These are phyloP conservation scores for Penicillium sp. DNA, from an alignment of 2,329 filamentous ascomycete species.

Conservation along the genomic window DNA sequence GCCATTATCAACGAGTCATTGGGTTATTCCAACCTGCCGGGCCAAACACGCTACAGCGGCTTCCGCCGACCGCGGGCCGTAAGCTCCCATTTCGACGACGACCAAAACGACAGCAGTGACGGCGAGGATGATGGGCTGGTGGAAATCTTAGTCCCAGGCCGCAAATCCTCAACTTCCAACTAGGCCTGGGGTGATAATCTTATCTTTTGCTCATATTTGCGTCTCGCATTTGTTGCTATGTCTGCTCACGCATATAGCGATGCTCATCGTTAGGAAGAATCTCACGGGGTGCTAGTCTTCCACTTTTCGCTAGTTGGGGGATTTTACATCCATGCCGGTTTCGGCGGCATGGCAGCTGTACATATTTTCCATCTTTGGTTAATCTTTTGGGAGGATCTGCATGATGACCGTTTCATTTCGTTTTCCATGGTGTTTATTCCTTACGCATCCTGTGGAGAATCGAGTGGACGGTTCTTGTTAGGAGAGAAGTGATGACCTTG, in stretches of 20 bases:
- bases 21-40: slow-evolving; percentile 67
- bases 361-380: slow-evolving; percentile 23
- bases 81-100: slow-evolving; percentile 35
- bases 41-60: slow-evolving; percentile 40
- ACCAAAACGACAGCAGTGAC: slow-evolving; percentile 47
- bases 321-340: slow-evolving; percentile 12
- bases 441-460: slow-evolving; percentile 4
- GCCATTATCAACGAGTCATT: slow-evolving; percentile 62
- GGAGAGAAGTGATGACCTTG: slow-evolving; percentile 15
- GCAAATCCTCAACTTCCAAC: slow-evolving; percentile 32
- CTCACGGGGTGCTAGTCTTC: slow-evolving; percentile 8
- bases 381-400: slow-evolving; percentile 13
- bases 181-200: slow-evolving; percentile 6
- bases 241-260: slow-evolving; percentile 4
- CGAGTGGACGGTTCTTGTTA: slow-evolving; percentile 11
- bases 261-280: slow-evolving; percentile 3
- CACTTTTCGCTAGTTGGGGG: slow-evolving; percentile 6
- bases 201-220: slow-evolving; percentile 10
- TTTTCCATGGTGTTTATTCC: slow-evolving; percentile 10
- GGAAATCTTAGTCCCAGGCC: slow-evolving; percentile 46
- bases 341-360: slow-evolving; percentile 19
- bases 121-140: slow-evolving; percentile 45
- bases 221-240: slow-evolving; percentile 7
- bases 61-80: slow-evolving; percentile 35
- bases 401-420: slow-evolving; percentile 7